Percentiles rank a stretch among this genome's conserved stretches.
phyloP scores from a whole-genome alignment of 2,329 filamentous ascomycete species.

The Paecilomyces sp. region DNA sequence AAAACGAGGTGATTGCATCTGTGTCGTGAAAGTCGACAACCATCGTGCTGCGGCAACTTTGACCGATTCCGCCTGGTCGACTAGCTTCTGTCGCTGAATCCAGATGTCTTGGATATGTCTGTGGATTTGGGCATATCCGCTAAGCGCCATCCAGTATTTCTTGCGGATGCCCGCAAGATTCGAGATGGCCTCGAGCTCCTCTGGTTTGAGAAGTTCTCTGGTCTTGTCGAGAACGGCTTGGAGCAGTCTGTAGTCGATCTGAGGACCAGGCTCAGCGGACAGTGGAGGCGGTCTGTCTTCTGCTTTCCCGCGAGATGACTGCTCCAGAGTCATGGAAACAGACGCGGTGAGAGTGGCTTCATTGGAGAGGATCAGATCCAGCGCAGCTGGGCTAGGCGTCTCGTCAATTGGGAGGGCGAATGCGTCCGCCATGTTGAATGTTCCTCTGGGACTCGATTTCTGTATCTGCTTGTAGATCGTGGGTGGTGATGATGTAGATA shows the following conservation, averaged over 20 bases:
- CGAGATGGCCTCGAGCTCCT: not conserved
- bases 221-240: not conserved
- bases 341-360: not conserved
- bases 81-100: not conserved
- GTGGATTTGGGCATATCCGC: not conserved
- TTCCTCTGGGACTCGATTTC: not conserved
- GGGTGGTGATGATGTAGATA: not conserved
- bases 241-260: constrained; percentile 8
- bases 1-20: not conserved
- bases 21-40: not conserved
- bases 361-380: not conserved
- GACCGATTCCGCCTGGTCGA: not conserved
- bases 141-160: not conserved
- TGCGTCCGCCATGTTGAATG: not conserved
- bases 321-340: constrained; percentile 2
- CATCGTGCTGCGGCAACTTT: not conserved
- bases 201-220: not conserved
- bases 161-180: not conserved
- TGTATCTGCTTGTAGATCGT: not conserved
- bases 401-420: not conserved
- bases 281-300: not conserved
- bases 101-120: not conserved
- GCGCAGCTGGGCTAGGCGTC: not conserved
- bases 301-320: not conserved
- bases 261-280: constrained; percentile 6